Conservation (phyloP, 768 basidiomycete genomes). For the Pulveroboletus sp. region DNA sequence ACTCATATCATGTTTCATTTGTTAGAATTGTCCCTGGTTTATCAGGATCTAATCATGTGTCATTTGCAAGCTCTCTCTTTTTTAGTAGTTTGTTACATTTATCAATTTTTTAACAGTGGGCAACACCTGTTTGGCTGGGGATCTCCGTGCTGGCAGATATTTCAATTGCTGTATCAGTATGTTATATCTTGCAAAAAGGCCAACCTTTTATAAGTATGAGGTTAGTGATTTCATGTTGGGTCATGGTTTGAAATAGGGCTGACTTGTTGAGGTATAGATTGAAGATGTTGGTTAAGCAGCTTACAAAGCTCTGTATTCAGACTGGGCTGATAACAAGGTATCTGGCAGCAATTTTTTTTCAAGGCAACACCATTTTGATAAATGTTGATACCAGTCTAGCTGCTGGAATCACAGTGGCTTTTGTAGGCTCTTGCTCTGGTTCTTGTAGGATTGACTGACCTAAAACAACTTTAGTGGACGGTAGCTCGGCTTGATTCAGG, state of each 20-base stretch:
- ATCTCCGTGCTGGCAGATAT: slow-evolving; percentile 17
- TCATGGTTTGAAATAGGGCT: neutral
- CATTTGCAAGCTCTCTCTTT: slow-evolving; percentile 1
- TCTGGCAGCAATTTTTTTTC: neutral
- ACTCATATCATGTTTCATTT: neutral
- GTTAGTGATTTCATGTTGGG: slow-evolving; percentile 4
- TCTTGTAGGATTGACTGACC: neutral
- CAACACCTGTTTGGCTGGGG: slow-evolving; percentile 19
- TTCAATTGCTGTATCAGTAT: slow-evolving; percentile 21
- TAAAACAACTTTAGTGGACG: slow-evolving; percentile 15
- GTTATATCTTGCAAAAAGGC: slow-evolving; percentile 9
- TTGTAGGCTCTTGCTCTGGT: slow-evolving; percentile 15
- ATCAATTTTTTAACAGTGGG: slow-evolving; percentile 13
- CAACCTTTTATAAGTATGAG: slow-evolving; percentile 3
- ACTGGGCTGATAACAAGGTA: slow-evolving; percentile 27
- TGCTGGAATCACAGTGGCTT: slow-evolving; percentile 4
- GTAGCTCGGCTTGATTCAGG: slow-evolving; percentile 9
- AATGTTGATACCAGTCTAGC: slow-evolving; percentile 8
- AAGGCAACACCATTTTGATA: neutral
- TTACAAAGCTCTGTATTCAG: slow-evolving; percentile 20
- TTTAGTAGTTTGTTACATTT: neutral
- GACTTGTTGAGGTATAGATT: slow-evolving; percentile 5
- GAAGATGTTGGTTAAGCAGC: slow-evolving; percentile 10
- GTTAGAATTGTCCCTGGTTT: neutral
- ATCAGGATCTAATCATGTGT: neutral